Percentiles rank a stretch among this genome's conserved stretches.
These are phyloP conservation scores for Paraphaeosphaeria minitans DNA, from an alignment of 2,329 filamentous ascomycete genomes.

Conservation along the genomic window DNA sequence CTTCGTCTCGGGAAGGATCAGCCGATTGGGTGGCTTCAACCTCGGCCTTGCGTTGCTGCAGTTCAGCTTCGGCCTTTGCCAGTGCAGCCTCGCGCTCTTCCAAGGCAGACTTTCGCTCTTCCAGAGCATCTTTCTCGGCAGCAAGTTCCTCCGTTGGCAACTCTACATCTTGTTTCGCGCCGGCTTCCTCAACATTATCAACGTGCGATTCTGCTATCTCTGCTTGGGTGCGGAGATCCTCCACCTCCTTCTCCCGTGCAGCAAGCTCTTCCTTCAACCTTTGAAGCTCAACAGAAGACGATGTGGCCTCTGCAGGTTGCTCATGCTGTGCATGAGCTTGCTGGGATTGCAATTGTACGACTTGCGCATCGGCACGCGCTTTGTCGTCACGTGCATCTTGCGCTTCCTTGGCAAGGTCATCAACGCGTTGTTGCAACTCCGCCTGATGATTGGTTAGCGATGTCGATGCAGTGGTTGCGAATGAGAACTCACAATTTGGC, in stretches of 20 bases:
- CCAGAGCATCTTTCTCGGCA: constrained; percentile 40
- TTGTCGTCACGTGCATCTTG: constrained; percentile 29
- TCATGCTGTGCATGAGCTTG: constrained; percentile 9
- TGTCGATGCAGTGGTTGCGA: too few relatives aligned
- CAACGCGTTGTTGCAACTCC: constrained; percentile 49
- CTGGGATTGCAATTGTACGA: constrained; percentile 18
- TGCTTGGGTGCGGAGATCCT: constrained; percentile 49
- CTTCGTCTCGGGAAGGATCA: constrained; percentile 3
- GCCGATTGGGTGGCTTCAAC: constrained; percentile 46
- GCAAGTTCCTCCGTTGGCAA: constrained; percentile 55
- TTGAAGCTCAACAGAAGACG: constrained; percentile 33
- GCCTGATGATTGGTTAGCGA: constrained; percentile 31
- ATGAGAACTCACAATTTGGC: constrained; percentile 55
- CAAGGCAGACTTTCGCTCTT: constrained; percentile 26
- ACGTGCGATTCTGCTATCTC: constrained; percentile 27
- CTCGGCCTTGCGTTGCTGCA: constrained; percentile 50
- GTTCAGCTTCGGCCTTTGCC: constrained; percentile 16
- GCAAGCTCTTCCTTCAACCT: constrained; percentile 50
- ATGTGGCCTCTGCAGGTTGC: constrained; percentile 11
- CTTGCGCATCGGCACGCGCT: constrained; percentile 19
- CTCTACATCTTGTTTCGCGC: constrained; percentile 45
- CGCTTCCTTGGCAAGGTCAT: constrained; percentile 41
- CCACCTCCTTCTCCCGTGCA: constrained; percentile 52
- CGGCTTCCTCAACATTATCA: constrained; percentile 12
- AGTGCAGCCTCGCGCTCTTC: constrained; percentile 27